Evolutionary conservation across 495 filamentous ascomycete genomes (phyloP), one percentile per base, ranked within the genome.

Genomic region (Lentithecium fluviatile): DNA sequence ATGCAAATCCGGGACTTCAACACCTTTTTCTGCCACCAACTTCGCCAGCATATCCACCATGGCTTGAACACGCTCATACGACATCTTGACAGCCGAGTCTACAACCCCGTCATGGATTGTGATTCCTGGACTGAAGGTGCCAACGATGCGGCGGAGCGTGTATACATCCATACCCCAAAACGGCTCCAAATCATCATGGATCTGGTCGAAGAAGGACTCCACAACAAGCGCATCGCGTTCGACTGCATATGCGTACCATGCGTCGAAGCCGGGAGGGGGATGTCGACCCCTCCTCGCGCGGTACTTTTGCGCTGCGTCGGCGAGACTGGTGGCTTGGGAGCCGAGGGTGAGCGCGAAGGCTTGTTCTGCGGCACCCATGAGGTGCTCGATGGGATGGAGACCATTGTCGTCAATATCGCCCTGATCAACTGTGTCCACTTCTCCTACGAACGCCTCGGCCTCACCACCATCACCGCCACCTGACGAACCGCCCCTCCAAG

Each of bases 141-240:
- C 48, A 12, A 71, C 70, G 17, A 66, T 51, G 38, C 54, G 40
- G 2, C 70, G 52, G n/a, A 71, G 64, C 51, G 48, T 19, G 21
- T 50, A 45, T 0, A 72, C 61, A 8, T 65, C 60, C 13, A 74
- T 20, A 26, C 65, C 69, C 73, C 73, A 74, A 59, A 75, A 74
- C 11, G 73, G 73, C 0, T 37, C 50, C 2, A 74, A 40, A 57
- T 75, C 73, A 29, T 70, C 20, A 45, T 74, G 71, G 26, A 75
- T 74, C 47, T 67, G 72, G 48, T 75, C 73, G 53, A 69, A 77
- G 67, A 75, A 73, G 13, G 66, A 58, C 47, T 75, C 73, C 0
- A 72, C 52, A 3, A 75, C 56, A 13, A 74, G 7, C 20, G 67
- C 67, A 21, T 60, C 64, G 19, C 66, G 34, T 34, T 69, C 59